Conservation (phyloP, 306 rosid genomes). For the Boehmeria nivea region DNA sequence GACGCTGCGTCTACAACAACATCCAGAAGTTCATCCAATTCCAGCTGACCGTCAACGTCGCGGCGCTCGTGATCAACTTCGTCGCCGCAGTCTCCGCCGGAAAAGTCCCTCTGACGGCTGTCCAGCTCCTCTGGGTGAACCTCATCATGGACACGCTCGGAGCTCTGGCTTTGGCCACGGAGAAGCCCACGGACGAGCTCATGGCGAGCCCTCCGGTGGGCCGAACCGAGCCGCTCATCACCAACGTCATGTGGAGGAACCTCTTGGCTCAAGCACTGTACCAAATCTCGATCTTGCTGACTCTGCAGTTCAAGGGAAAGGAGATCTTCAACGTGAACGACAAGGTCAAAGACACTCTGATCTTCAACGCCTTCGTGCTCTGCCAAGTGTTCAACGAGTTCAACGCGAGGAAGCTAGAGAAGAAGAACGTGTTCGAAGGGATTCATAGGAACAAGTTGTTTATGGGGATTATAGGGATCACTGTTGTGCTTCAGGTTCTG, state of each 20-base stretch:
- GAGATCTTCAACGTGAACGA: slow-evolving; percentile 18
- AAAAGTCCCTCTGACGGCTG: slow-evolving; percentile 29
- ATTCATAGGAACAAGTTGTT: slow-evolving; percentile 31
- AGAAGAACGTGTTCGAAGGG: slow-evolving; percentile 36
- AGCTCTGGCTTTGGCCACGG: slow-evolving; percentile 36
- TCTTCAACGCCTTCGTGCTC: slow-evolving; percentile 33
- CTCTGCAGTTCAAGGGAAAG: slow-evolving; percentile 22
- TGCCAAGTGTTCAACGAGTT: slow-evolving; percentile 39
- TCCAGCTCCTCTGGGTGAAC: slow-evolving; percentile 33
- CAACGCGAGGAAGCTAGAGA: slow-evolving; percentile 35
- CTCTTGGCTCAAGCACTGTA: slow-evolving; percentile 29
- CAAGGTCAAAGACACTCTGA: slow-evolving; percentile 31
- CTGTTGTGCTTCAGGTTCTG: slow-evolving; percentile 29
- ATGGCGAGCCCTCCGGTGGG: slow-evolving; percentile 30
- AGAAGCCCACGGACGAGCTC: slow-evolving; percentile 25
- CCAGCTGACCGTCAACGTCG: slow-evolving; percentile 30
- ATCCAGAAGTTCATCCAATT: slow-evolving; percentile 40
- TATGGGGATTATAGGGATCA: slow-evolving; percentile 20
- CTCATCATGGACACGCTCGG: slow-evolving; percentile 34
- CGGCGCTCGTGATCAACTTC: slow-evolving; percentile 30
- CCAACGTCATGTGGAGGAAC: slow-evolving; percentile 42
- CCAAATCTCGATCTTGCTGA: slow-evolving; percentile 21
- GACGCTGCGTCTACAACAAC: slow-evolving; percentile 35
- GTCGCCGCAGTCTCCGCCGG: slow-evolving; percentile 30
- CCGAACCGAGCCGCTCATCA: slow-evolving; percentile 29